Percentiles rank a stretch among this genome's conserved stretches.
Conservation (phyloP, 495 filamentous ascomycete genomes). For the Talaromyces stipitatus region DNA sequence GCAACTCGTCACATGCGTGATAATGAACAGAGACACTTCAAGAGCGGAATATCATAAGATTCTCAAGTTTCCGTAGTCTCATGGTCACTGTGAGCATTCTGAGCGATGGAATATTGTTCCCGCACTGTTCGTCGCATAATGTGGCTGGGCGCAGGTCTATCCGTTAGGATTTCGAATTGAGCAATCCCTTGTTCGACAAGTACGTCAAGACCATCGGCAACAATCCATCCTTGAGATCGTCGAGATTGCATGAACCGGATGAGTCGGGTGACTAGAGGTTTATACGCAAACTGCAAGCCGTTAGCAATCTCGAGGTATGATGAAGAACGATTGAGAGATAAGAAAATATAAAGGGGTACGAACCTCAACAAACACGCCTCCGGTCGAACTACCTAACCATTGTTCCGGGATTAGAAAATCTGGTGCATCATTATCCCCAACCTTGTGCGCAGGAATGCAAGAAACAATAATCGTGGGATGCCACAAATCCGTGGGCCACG, state of each 20-base stretch:
- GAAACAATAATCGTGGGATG: constrained; percentile 61
- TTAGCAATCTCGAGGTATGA: constrained; percentile 38
- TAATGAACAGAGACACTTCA: constrained; percentile 8
- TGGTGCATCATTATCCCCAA: constrained; percentile 45
- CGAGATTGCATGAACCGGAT: constrained; percentile 44
- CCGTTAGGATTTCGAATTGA: constrained; percentile 70
- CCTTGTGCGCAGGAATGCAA: constrained; percentile 55
- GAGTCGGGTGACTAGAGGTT: constrained; percentile 40
- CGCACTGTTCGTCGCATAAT: constrained; percentile 42
- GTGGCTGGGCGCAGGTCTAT: constrained; percentile 56
- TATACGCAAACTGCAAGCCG: constrained; percentile 39
- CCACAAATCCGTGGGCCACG: constrained; percentile 44
- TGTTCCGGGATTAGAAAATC: constrained; percentile 54
- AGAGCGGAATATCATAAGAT: too few species aligned
- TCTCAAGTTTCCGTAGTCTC: constrained; percentile 3
- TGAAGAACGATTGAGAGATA: not conserved
- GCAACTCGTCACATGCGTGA: not conserved
- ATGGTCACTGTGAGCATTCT: not conserved
- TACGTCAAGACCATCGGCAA: constrained; percentile 61
- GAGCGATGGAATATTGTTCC: constrained; percentile 10
- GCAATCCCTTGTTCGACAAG: constrained; percentile 66
- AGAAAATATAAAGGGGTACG: not conserved
- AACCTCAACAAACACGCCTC: constrained; percentile 63
- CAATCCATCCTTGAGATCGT: constrained; percentile 46
- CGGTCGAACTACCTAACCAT: constrained; percentile 68